These are phyloP conservation scores for Penicillium psychrofluorescens DNA, from an alignment of 495 filamentous ascomycete genomes.

Conservation along the genomic window DNA sequence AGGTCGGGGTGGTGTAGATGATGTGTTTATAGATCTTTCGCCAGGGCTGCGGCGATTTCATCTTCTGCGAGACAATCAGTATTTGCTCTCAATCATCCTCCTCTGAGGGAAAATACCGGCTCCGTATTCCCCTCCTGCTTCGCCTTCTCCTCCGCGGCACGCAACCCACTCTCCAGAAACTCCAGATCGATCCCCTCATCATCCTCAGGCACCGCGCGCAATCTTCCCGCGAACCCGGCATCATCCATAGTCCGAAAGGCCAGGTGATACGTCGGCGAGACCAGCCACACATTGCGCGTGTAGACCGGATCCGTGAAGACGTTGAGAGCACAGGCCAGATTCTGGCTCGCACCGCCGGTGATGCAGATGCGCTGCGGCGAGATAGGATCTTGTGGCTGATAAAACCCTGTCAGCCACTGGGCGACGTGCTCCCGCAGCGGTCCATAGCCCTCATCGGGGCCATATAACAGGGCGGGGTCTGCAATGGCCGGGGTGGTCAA, in stretches of 20 bases:
- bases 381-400: constrained; percentile 38
- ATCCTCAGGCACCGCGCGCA: constrained; percentile 66
- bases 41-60: constrained; percentile 38
- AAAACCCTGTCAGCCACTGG: constrained; percentile 60
- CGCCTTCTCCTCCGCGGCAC: constrained; percentile 27
- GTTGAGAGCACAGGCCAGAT: constrained; percentile 62
- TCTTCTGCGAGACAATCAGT: constrained; percentile 18
- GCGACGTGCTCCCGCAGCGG: constrained; percentile 58
- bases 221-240: constrained; percentile 52
- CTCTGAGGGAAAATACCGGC: constrained; percentile 25
- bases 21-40: constrained; percentile 72
- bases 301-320: constrained; percentile 71
- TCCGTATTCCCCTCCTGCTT: constrained; percentile 18
- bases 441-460: constrained; percentile 65
- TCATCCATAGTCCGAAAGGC: constrained; percentile 76
- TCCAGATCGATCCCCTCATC: constrained; percentile 63
- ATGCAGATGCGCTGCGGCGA: constrained; percentile 60
- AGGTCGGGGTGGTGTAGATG: constrained; percentile 78
- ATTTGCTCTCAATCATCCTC: background rate
- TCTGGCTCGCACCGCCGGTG: constrained; percentile 74
- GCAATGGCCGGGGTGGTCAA: constrained; percentile 52
- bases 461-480: constrained; percentile 61
- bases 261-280: constrained; percentile 73
- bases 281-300: constrained; percentile 71
- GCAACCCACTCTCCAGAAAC: constrained; percentile 43